These are phyloP conservation scores for Yamadazyma sp. DNA, from an alignment of 805 yeast genomes.

Conservation along the genomic window DNA sequence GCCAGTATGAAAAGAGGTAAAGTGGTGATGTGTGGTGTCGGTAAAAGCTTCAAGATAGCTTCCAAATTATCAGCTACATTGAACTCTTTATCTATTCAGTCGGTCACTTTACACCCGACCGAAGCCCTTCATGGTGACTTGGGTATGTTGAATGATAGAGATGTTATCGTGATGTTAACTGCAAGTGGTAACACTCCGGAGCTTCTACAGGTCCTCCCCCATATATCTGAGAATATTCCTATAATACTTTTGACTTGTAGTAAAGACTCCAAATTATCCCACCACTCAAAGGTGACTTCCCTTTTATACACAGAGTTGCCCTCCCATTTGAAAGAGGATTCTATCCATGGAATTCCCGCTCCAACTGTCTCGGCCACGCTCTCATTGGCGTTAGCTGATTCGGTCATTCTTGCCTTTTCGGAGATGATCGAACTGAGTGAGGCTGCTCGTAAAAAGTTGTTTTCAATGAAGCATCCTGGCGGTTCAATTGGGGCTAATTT, in stretches of 20 bases:
- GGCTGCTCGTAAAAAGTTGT: constrained; percentile 50
- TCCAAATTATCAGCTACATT: constrained; percentile 77
- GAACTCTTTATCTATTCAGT: constrained; percentile 71
- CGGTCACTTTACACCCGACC: constrained; percentile 72
- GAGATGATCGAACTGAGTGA: constrained; percentile 64
- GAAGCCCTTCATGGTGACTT: constrained; percentile 92
- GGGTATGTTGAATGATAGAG: constrained; percentile 61
- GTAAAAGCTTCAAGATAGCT: constrained; percentile 80
- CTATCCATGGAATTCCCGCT: constrained; percentile 77
- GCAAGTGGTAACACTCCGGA: constrained; percentile 87
- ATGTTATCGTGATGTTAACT: constrained; percentile 63
- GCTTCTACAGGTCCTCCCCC: constrained; percentile 55
- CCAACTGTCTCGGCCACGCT: constrained; percentile 85
- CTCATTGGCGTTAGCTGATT: constrained; percentile 74
- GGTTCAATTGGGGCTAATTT: constrained; percentile 75
- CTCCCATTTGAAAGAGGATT: constrained; percentile 52
- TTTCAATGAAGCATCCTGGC: constrained; percentile 83
- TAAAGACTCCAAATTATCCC: constrained; percentile 54
- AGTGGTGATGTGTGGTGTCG: constrained; percentile 77
- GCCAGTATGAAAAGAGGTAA: constrained; percentile 52
- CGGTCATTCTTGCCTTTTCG: constrained; percentile 69
- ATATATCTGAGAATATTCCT: constrained; percentile 53
- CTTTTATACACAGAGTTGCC: constrained; percentile 67
- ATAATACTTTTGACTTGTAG: constrained; percentile 64
- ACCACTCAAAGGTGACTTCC: constrained; percentile 48